Conservation (phyloP, 2,329 filamentous ascomycete genomes). For the Cladophialophora bantiana region DNA sequence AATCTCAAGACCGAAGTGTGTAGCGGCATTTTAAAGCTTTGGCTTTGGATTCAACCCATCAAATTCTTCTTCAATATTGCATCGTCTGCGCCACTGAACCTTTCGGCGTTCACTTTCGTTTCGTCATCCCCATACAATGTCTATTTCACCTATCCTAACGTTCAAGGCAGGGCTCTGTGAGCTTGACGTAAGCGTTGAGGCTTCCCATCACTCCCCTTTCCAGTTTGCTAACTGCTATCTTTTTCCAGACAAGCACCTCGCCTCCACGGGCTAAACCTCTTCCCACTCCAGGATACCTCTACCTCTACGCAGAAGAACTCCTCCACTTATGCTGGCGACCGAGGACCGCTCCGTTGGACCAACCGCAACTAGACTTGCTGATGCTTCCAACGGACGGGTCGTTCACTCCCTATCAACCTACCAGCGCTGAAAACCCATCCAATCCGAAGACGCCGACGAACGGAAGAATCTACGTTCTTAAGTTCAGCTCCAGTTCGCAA, state of each 20-base stretch:
- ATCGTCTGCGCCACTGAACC: background rate
- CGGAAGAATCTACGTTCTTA: conserved; percentile 90
- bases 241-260: conserved; percentile 44
- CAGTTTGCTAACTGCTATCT: background rate
- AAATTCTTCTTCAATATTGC: background rate
- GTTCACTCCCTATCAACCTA: conserved; percentile 80
- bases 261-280: conserved; percentile 76
- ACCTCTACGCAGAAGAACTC: conserved; percentile 91
- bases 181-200: conserved; percentile 68
- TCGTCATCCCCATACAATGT: conserved; percentile 64
- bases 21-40: background rate
- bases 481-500: conserved; percentile 90
- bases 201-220: background rate
- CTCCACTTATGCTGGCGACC: conserved; percentile 97
- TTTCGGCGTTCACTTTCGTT: conserved; percentile 12
- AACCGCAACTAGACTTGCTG: conserved; percentile 85
- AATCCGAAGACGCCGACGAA: conserved; percentile 72
- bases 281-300: conserved; percentile 82
- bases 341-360: conserved; percentile 71
- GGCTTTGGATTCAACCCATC: background rate
- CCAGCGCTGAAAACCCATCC: conserved; percentile 62
- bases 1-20: background rate
- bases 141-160: conserved; percentile 83
- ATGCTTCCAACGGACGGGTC: conserved; percentile 91
- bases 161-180: conserved; percentile 96